Conservation (phyloP, 2,329 filamentous ascomycete genomes). For the Gyromitra esculenta region DNA sequence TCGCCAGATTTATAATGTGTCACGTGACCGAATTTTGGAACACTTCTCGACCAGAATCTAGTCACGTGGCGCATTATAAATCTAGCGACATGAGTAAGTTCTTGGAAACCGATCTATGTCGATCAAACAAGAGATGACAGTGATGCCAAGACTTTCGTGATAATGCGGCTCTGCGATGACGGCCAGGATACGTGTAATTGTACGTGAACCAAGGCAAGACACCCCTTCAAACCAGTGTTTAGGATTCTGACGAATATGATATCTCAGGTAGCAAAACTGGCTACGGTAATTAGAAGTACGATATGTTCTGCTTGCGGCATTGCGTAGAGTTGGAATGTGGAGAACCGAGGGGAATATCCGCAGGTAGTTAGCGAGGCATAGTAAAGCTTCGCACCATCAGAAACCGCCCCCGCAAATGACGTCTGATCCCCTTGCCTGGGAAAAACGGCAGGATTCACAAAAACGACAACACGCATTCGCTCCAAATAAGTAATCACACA, state of each 20-base stretch:
- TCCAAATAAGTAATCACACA: constrained; percentile 44
- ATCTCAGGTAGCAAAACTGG: background rate
- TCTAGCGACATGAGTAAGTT: background rate
- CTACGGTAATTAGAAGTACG: constrained; percentile 13
- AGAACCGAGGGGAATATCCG: constrained; percentile 11
- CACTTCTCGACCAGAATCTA: no score
- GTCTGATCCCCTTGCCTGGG: constrained; percentile 19
- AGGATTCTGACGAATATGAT: background rate
- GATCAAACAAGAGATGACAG: background rate
- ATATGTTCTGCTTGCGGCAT: constrained; percentile 18
- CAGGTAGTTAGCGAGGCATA: constrained; percentile 34
- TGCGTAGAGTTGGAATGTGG: constrained; percentile 22
- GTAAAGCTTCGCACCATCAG: background rate
- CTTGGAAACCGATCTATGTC: background rate
- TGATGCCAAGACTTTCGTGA: constrained; percentile 9
- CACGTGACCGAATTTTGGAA: no score
- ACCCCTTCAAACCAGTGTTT: background rate
- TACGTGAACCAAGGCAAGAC: background rate
- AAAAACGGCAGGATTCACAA: constrained; percentile 31
- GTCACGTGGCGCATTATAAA: background rate
- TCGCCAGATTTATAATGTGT: no score
- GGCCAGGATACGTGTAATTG: background rate
- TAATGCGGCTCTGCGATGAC: constrained; percentile 32
- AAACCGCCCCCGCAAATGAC: constrained; percentile 45
- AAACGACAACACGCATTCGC: constrained; percentile 42